phyloP scores from a whole-genome alignment of 768 basidiomycete genomes.

The Russula compacta region DNA sequence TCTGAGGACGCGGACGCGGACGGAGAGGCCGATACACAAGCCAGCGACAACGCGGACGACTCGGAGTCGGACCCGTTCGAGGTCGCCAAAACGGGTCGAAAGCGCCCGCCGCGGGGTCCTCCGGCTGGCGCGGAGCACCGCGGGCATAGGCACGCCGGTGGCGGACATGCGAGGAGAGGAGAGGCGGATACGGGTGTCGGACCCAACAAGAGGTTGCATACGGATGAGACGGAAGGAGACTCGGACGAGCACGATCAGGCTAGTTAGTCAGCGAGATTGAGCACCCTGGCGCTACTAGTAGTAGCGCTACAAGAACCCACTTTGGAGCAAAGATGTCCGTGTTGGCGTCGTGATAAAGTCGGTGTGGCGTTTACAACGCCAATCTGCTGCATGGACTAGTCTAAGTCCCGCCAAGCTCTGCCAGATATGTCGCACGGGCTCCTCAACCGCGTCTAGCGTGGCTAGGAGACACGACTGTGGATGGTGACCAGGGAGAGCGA shows the following conservation, averaged over 20 bases:
- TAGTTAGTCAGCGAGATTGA: too few species aligned
- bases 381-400: not conserved
- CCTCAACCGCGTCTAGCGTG: slow-evolving; percentile 12
- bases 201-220: not conserved
- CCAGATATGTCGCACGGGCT: slow-evolving; percentile 10
- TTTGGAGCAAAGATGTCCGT: too few species aligned
- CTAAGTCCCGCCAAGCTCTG: slow-evolving; percentile 7
- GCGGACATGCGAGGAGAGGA: not conserved
- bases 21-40: not conserved
- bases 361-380: too few species aligned
- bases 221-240: not conserved
- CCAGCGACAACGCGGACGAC: not conserved
- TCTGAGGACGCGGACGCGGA: not conserved
- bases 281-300: too few species aligned
- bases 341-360: too few species aligned
- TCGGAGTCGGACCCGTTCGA: slow-evolving; percentile 15
- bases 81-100: slow-evolving; percentile 3
- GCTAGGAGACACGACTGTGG: not conserved
- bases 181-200: slow-evolving; percentile 1
- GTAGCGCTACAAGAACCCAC: too few species aligned
- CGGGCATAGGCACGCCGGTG: not conserved
- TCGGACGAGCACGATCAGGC: too few species aligned
- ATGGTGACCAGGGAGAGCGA: too few species aligned
- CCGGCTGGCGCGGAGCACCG: not conserved
- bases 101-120: not conserved